Base-by-base conservation (phyloP, 768 basidiomycete genomes). In the Polyporus arcularius region DNA sequence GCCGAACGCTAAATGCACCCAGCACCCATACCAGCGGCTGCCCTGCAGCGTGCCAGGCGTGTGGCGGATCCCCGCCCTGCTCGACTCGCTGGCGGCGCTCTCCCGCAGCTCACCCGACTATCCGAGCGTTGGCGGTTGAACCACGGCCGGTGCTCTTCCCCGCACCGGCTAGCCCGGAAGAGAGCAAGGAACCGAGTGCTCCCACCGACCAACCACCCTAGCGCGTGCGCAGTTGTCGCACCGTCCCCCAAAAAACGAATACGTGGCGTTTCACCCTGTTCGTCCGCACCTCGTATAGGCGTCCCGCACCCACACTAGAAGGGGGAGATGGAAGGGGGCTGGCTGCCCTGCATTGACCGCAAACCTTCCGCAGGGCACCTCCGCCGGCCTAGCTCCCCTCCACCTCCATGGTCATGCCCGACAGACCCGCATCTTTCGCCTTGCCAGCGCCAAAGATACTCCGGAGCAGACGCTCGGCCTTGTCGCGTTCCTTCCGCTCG, bases 401-500 rank as follows among this genome's bases (percentile, higher is more conserved):
- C 40, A 61, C 52, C 64, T 61, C 52, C 46, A n/a, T 52, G 54
- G n/a, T 21, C 56, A 39, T 45, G 53, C 53, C 41, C 57, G 51
- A 35, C 48, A 21, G 28, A 35, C 32, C 53, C 53, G 31, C 28
- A 18, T 35, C 43, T 53, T 43, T 26, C 45, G 39, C 49, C 47
- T 52, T 46, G 12, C 41, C 52, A 30, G 43, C 61, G 51, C 60
- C 61, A 18, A 76, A 73, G 65, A 85, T 80, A 64, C 84, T 82
- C 72, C 74, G 74, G 65, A 94, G 75, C 70, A 97, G 71, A 68
- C 83, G 78, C 74, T 82, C 80, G 61, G 90, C 92, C 80, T 96
- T 97, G 63, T 78, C 78, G 77, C 88, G 83, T 82, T 98, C 95
- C 80, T 91, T 92, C 70, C 82, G 84, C 73, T 82, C 83, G 69